Percentiles rank a stretch among this genome's conserved stretches.
These are phyloP conservation scores for Hortiboletus campestris DNA, from an alignment of 768 basidiomycete genomes.

Conservation along the genomic window DNA sequence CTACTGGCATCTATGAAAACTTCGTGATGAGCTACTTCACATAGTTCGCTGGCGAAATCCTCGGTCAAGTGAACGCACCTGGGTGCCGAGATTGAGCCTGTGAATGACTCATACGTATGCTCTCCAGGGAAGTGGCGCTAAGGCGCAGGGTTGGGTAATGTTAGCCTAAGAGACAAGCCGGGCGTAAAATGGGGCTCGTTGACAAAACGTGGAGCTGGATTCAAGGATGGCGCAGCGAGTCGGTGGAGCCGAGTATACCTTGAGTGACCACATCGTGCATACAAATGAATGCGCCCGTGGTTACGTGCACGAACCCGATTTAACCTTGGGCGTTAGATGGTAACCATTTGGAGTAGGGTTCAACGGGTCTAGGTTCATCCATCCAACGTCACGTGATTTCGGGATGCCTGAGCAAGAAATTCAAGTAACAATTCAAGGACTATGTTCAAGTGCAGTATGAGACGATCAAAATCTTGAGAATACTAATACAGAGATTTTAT, in stretches of 20 bases:
- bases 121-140: background rate
- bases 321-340: background rate
- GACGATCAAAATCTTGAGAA: too few species aligned
- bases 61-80: conserved; percentile 10
- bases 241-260: background rate
- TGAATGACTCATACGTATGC: conserved; percentile 10
- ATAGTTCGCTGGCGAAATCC: background rate
- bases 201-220: background rate
- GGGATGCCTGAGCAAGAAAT: too few species aligned
- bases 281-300: background rate
- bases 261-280: background rate
- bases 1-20: conserved; percentile 4
- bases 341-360: background rate
- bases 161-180: background rate
- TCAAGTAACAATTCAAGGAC: too few species aligned
- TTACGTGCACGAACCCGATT: background rate
- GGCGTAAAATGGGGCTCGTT: background rate
- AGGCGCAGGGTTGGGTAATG: background rate
- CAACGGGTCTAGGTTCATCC: too few species aligned
- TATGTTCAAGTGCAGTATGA: too few species aligned
- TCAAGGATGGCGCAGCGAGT: background rate
- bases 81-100: conserved; percentile 1
- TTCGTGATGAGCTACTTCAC: conserved; percentile 6
- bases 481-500: too few species aligned
- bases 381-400: too few species aligned